phyloP scores from a whole-genome alignment of 1,284 basidiomycete species.

The Abortiporus biennis region DNA sequence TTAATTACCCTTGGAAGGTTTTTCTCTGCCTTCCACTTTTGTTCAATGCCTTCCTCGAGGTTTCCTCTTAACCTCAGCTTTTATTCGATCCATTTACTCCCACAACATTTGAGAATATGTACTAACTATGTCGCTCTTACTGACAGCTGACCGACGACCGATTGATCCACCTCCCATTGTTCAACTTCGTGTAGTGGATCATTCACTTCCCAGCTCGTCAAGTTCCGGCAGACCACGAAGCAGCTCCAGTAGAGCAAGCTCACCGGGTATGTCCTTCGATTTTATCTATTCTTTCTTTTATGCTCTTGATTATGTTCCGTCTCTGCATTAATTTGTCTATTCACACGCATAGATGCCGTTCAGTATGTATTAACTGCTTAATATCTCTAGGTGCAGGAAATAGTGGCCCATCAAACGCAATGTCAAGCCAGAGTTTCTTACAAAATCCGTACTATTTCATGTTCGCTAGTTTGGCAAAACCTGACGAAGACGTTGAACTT shows the following conservation, averaged over 20 bases:
- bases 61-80: not conserved
- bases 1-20: constrained; percentile 4
- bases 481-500: constrained; percentile 86
- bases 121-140: constrained; percentile 4
- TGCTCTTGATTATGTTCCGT: not conserved
- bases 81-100: too few relatives aligned
- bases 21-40: constrained; percentile 3
- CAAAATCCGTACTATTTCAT: constrained; percentile 95
- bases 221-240: constrained; percentile 18
- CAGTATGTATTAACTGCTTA: not conserved
- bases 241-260: constrained; percentile 21
- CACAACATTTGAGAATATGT: not conserved
- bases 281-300: not conserved
- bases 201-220: constrained; percentile 42
- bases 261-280: constrained; percentile 19
- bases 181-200: constrained; percentile 86
- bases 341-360: not conserved
- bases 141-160: constrained; percentile 81
- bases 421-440: constrained; percentile 49
- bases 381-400: not conserved
- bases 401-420: constrained; percentile 14
- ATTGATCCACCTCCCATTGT: constrained; percentile 96
- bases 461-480: constrained; percentile 84
- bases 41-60: not conserved
- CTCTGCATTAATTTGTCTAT: too few relatives aligned